A percentile compares a stretch with the other conserved stretches of the same genome.
Conservation (phyloP, 1,284 basidiomycete species). For the Ustilago vetiveriae region DNA sequence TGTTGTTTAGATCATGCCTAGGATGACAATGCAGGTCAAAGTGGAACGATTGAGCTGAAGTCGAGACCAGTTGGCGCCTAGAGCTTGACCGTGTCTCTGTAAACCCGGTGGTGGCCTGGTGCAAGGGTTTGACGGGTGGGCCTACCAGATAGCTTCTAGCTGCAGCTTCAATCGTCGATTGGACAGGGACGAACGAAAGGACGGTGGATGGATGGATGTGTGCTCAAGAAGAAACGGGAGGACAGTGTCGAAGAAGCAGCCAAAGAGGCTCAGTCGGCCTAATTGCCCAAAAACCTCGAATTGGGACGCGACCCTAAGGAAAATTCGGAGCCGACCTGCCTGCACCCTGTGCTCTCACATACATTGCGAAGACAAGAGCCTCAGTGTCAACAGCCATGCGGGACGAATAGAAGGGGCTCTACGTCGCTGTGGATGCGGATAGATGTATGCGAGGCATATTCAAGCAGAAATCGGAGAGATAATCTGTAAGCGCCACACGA, state of each 20-base stretch:
- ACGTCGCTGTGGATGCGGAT: too few species aligned
- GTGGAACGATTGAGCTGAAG: too few species aligned
- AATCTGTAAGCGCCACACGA: too few species aligned
- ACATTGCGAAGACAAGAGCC: neutral
- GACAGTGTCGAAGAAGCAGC: neutral
- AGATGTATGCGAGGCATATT: too few species aligned
- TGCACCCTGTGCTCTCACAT: neutral
- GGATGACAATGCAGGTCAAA: too few species aligned
- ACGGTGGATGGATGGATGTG: constrained; percentile 9
- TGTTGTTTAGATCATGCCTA: too few species aligned
- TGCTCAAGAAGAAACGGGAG: constrained; percentile 1
- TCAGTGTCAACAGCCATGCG: too few species aligned
- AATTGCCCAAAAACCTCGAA: constrained; percentile 20
- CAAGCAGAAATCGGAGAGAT: too few species aligned
- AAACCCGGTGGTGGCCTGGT: too few species aligned
- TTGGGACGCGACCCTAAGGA: constrained; percentile 15
- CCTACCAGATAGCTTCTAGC: too few species aligned
- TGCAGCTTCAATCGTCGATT: too few species aligned
- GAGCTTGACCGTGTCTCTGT: neutral
- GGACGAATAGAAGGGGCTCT: neutral
- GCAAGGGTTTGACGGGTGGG: constrained; percentile 13
- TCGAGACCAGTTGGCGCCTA: too few species aligned
- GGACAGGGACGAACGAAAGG: neutral
- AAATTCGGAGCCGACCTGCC: constrained; percentile 23
- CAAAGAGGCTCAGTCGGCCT: neutral